Conservation (phyloP, 78 protist genomes). For the Speleostelium caveatum region DNA sequence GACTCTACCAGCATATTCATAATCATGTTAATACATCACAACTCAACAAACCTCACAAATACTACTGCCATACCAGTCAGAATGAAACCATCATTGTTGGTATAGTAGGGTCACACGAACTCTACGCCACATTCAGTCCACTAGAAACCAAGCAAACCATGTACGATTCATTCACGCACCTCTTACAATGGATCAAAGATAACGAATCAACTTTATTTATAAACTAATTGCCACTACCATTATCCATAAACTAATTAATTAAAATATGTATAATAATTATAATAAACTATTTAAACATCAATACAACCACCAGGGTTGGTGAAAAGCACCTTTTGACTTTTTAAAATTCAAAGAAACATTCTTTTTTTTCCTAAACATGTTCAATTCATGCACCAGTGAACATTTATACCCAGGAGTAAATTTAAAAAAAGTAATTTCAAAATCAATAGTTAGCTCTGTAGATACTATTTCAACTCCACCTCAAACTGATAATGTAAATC, state of each 20-base stretch:
- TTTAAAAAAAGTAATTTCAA: too few species aligned
- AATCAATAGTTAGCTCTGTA: too few species aligned
- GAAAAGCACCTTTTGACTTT: too few species aligned
- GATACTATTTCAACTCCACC: too few species aligned
- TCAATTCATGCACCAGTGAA: too few species aligned
- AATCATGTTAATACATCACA: constrained; percentile 41
- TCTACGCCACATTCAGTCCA: constrained; percentile 81
- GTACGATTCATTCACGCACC: constrained; percentile 29
- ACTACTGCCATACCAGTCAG: constrained; percentile 65
- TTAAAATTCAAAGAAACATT: too few species aligned
- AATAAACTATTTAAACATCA: background rate
- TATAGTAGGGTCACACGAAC: constrained; percentile 56
- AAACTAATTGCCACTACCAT: too few species aligned
- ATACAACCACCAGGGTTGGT: background rate
- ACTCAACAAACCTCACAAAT: constrained; percentile 78
- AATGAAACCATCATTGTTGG: constrained; percentile 77
- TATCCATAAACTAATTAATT: background rate
- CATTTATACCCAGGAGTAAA: too few species aligned
- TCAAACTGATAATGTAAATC: too few species aligned
- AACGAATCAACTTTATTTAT: constrained; percentile 57
- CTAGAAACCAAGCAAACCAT: constrained; percentile 60
- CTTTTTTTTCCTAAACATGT: too few species aligned
- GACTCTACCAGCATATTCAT: constrained; percentile 73
- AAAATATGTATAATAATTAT: background rate
- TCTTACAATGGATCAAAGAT: constrained; percentile 80